Evolutionary conservation across 306 rosid genomes (phyloP), one percentile per base, ranked within the genome.

Genomic region (Acacia acuminata): DNA sequence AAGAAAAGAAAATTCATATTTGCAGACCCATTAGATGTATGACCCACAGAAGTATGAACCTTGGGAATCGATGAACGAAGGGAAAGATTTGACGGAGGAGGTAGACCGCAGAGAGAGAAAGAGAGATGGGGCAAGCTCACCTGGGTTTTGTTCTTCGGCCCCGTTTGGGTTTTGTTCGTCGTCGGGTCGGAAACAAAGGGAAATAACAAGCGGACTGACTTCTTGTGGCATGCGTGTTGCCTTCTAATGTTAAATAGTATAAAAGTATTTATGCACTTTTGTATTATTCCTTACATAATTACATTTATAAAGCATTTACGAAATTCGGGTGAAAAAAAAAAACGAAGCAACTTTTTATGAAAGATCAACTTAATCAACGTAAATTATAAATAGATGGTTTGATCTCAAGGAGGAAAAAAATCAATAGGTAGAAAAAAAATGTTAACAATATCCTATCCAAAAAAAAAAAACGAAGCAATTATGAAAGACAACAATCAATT

Each of bases 101-200:
- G 2, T 17, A 71, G 10, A 13, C 56, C 58, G 38, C 5, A 6
- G 24, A 47, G 53, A 72, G 40, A 72, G 63, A 27, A 3, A 24
- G 64, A 17, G 64, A 2, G 53, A n/a, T 60, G 43, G 20, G 76
- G 15, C 7, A 22, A n/a, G 76, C 32, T 34, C 65, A 74, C 66
- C 78, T 51, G 78, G 78, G 78, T 11, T 34, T 74, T 74, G 47
- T 34, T 20, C 66, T 32, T 74, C 76, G 12, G 36, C 55, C 2
- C 75, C 75, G 22, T 71, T 71, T 51, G 78, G 66, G 66, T 34
- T 74, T 74, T 74, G 77, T 10, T 30, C 77, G 38, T 50, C 65
- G 65, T 50, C 45, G 64, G 77, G 77, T 17, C 45, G 77, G 45
- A 48, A 73, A 19, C 10, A 2, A 70, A 11, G 4, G 6, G 2